Evolutionary conservation across 2,329 filamentous ascomycete species (phyloP), one percentile per base, ranked within the genome.

Genomic region (Monilinia vaccinii-corymbosi): DNA sequence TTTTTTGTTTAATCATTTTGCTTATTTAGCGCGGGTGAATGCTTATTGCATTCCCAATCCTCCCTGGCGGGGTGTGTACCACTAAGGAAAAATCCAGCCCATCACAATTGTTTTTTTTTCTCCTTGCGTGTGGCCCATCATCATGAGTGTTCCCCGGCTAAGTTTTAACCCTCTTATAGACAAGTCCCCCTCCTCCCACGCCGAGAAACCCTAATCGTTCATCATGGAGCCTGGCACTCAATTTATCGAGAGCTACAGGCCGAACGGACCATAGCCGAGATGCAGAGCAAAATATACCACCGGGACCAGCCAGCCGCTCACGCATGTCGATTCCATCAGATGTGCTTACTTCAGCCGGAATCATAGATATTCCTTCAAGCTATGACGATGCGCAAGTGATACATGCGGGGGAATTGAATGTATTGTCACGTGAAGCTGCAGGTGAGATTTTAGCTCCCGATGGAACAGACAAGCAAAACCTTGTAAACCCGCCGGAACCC

Each of bases 171-270:
- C 69, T 72, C 60, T 68, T 69, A 71, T 71, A 66, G 73, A 74
- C 67, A 64, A 68, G 61, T 66, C 70, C 66, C 72, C 71, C 64
- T 64, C 64, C 65, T 64, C 64, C 65, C 74, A 75, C 71, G 57
- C 58, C 66, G 34, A 70, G 68, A 56, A 61, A 68, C 64, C 74
- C 76, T 62, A 74, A 75, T 58, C 75, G 76, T 58, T 70, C 72
- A 52, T 79, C 78, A 28, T 80, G 77, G 78, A 74, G 73, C 52
- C 62, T 78, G 25, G 56, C 42, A 36, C 56, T 53, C 48, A 59
- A 38, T 46, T 18, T 59, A 34, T 59, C 56, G 31, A 51, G 25
- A 51, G 34, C 56, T 23, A 42, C 56, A 40, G 45, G 25, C 32
- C 34, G 56, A 18, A 21, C 45, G 32, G 45, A 58, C 18, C 34